These are phyloP conservation scores for Chlorophyllum brunneum DNA, from an alignment of 768 basidiomycete species.

Conservation along the genomic window DNA sequence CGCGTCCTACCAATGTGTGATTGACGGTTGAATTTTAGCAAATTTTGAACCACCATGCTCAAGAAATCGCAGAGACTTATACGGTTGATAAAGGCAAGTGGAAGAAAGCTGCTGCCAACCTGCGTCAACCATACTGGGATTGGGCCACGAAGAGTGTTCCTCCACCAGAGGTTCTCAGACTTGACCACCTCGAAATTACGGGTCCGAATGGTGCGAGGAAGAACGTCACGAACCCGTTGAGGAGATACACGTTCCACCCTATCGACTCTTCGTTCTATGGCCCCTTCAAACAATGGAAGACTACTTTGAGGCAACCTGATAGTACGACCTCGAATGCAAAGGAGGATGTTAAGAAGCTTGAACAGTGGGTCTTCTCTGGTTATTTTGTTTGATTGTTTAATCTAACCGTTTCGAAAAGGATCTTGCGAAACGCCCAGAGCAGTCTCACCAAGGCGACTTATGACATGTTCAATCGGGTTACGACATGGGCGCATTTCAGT, in stretches of 20 bases:
- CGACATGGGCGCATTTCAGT: slow-evolving; percentile 38
- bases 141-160: slow-evolving; percentile 39
- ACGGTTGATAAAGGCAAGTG: slow-evolving; percentile 23
- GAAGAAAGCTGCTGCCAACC: slow-evolving; percentile 28
- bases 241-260: slow-evolving; percentile 28
- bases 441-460: slow-evolving; percentile 24
- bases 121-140: slow-evolving; percentile 49
- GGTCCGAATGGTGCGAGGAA: slow-evolving; percentile 22
- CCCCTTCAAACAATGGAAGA: slow-evolving; percentile 28
- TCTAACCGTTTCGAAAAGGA: slow-evolving; percentile 10
- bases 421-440: slow-evolving; percentile 18
- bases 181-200: slow-evolving; percentile 24
- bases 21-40: slow-evolving; percentile 30
- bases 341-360: slow-evolving; percentile 28
- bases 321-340: slow-evolving; percentile 20
- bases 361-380: neutral
- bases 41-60: slow-evolving; percentile 38
- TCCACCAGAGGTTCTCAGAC: slow-evolving; percentile 32
- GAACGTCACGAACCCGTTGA: slow-evolving; percentile 28
- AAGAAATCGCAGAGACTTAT: slow-evolving; percentile 39
- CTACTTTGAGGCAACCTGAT: slow-evolving; percentile 32
- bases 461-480: slow-evolving; percentile 27
- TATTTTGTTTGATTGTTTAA: neutral
- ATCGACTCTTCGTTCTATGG: slow-evolving; percentile 24
- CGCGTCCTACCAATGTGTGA: too few relatives aligned